A percentile compares a stretch with the other conserved stretches of the same genome.
These are phyloP conservation scores for Adansonia rubrostipa DNA, from an alignment of 441 rosid species.

Conservation along the genomic window DNA sequence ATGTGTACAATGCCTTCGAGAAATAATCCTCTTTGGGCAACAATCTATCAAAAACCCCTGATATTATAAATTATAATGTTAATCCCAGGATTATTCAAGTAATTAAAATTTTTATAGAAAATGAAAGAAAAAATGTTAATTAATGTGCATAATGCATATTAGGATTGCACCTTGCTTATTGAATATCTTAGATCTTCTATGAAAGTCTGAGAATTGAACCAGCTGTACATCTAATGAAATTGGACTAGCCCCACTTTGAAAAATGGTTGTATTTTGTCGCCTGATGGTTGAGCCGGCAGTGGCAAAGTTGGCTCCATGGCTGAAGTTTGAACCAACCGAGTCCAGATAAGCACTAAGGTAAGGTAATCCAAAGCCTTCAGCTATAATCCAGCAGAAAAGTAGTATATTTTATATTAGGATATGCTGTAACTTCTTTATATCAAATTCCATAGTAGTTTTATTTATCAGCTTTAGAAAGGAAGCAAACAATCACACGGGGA, in stretches of 20 bases:
- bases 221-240: conserved; percentile 72
- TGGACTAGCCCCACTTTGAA: conserved; percentile 68
- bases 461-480: too few relatives aligned
- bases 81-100: background rate
- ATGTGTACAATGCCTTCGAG: conserved; percentile 62
- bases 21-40: conserved; percentile 62
- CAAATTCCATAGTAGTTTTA: background rate
- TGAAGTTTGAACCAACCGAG: conserved; percentile 67
- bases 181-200: conserved; percentile 46
- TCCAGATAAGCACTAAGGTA: conserved; percentile 64
- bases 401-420: background rate
- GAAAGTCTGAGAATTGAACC: conserved; percentile 64
- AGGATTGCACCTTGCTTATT: conserved; percentile 46
- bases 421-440: background rate
- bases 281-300: conserved; percentile 81
- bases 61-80: background rate
- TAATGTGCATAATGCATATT: background rate
- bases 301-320: conserved; percentile 88
- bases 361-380: conserved; percentile 57
- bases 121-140: background rate
- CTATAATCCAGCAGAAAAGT: conserved; percentile 35
- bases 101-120: background rate
- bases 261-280: conserved; percentile 55
- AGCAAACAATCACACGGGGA: too few relatives aligned
- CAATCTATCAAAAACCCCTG: conserved; percentile 48